Percentiles rank a stretch among this genome's conserved stretches.
Evolutionary conservation across 768 basidiomycete genomes (phyloP).

Genomic region (Kondoa subrosea): DNA sequence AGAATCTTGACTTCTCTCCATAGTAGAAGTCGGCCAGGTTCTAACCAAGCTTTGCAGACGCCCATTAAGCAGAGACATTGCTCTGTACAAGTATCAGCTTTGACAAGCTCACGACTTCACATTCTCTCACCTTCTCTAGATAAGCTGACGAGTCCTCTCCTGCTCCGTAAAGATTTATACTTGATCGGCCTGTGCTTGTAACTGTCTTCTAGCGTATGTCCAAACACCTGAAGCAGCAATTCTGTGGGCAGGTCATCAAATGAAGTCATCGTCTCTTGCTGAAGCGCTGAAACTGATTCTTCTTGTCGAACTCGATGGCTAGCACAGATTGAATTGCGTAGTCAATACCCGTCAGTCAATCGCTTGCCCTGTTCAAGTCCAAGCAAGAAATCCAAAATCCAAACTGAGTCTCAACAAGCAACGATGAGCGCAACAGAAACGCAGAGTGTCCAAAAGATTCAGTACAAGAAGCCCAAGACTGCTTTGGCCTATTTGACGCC

Average conservation of each 20-base stretch:
- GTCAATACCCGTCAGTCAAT: no score
- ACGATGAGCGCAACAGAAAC: background rate
- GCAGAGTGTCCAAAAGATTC: background rate
- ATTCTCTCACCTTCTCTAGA: background rate
- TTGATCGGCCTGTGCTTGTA: background rate
- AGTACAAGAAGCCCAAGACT: slow-evolving; percentile 21
- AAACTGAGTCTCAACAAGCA: background rate
- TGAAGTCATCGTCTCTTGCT: no score
- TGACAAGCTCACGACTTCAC: background rate
- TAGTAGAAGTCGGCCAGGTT: background rate
- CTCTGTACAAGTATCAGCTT: background rate
- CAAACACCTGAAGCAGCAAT: background rate
- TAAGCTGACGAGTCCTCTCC: background rate
- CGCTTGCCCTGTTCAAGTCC: background rate
- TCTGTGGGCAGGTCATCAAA: background rate
- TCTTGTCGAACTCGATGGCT: no score
- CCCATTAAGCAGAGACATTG: background rate
- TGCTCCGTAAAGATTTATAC: background rate
- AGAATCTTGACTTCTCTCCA: background rate
- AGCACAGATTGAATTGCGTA: no score
- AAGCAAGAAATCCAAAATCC: background rate
- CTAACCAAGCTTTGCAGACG: background rate
- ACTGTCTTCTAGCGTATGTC: background rate
- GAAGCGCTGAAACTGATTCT: no score
- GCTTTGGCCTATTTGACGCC: slow-evolving; percentile 15